These are phyloP conservation scores for Ampelocalamus luodianensis DNA, from an alignment of 176 grass and related monocot species.

Conservation along the genomic window DNA sequence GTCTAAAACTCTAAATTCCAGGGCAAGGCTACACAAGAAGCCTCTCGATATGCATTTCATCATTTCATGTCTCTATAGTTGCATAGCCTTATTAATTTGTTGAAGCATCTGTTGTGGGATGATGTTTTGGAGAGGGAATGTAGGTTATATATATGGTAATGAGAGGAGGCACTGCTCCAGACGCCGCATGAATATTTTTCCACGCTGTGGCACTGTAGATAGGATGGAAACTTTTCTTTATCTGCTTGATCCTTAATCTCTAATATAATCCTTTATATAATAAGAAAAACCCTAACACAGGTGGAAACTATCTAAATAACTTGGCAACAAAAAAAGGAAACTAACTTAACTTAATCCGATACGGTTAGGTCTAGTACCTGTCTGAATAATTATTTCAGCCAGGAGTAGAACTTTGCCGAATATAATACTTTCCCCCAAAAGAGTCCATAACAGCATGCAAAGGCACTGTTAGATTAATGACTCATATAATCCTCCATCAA, in stretches of 20 bases:
- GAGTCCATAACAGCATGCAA: background rate
- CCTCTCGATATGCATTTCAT: background rate
- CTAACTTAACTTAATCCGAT: background rate
- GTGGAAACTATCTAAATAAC: background rate
- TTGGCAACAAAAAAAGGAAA: background rate
- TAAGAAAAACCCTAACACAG: background rate
- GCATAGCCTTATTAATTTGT: background rate
- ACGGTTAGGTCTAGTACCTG: background rate
- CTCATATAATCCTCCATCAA: background rate
- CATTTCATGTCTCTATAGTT: background rate
- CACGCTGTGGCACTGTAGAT: background rate
- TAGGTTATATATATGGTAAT: conserved; percentile 16
- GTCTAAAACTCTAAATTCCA: background rate
- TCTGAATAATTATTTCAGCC: background rate
- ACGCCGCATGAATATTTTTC: background rate
- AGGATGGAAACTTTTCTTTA: background rate
- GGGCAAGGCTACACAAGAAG: background rate
- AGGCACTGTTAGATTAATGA: background rate
- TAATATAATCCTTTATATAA: background rate
- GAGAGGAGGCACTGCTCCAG: background rate
- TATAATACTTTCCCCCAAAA: background rate
- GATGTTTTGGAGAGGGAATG: background rate
- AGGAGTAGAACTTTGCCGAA: background rate
- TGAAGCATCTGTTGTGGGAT: background rate
- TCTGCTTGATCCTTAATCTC: background rate